Conservation (phyloP, 2,329 filamentous ascomycete species). For the Tolypocladium ovalisporum region DNA sequence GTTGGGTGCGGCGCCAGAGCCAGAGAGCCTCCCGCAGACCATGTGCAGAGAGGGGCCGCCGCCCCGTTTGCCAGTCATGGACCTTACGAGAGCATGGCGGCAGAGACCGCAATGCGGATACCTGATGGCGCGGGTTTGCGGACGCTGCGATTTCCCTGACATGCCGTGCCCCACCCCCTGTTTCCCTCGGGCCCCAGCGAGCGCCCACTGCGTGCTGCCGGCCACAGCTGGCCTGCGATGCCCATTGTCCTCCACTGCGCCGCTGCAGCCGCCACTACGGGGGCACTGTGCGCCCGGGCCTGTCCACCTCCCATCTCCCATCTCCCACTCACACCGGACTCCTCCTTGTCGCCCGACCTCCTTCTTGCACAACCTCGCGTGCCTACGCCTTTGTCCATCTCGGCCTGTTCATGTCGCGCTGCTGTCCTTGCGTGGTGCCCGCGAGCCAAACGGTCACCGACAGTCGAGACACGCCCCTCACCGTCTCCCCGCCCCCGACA, state of each 20-base stretch:
- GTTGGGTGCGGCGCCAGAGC: background rate
- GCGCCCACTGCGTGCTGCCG: background rate
- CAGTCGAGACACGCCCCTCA: background rate
- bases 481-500: background rate
- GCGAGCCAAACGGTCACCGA: background rate
- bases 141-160: background rate
- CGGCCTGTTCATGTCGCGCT: background rate
- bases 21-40: background rate
- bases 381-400: background rate
- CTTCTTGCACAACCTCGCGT: slow-evolving; percentile 7
- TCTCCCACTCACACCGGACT: background rate
- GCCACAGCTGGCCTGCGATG: background rate
- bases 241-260: background rate
- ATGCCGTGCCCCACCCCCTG: background rate
- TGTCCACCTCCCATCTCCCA: background rate
- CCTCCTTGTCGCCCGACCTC: slow-evolving; percentile 10
- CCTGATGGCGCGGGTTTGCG: background rate
- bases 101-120: background rate
- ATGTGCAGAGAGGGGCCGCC: background rate
- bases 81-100: too few species aligned
- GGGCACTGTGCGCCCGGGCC: background rate
- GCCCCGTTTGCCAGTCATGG: background rate
- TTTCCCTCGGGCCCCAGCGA: slow-evolving; percentile 5
- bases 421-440: background rate
- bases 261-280: background rate